Base-by-base conservation (phyloP, 805 yeast species). In the Priceomyces castillae region DNA sequence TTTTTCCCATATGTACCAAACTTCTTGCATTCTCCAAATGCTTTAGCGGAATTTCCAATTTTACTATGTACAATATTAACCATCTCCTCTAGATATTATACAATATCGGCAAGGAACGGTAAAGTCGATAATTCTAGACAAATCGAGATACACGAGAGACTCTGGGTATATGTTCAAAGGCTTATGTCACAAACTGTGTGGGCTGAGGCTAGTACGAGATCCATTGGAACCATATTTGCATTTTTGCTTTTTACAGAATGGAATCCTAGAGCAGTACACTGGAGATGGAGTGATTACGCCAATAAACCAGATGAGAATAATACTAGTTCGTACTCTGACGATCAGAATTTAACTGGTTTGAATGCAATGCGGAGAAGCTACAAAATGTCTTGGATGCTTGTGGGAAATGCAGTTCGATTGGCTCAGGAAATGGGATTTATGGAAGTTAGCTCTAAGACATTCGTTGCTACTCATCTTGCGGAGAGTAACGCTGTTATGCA, bases 231-330 rank as follows among this genome's bases (percentile, higher is more conserved):
- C 0, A 82, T 90, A 4, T 74, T 86, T 47, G 90, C 97, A 0
- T 87, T 90, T 57, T 64, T 90, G 39, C 68, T 90, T 14, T 84
- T 88, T 53, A 86, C 96, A 0, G 97, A 92, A 61, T 90, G 98
- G 98, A 89, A 90, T 53, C 97, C 97, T 3, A 70, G 96, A 42
- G 96, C 96, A 2, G 89, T 90, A 47, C 97, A 90, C 61, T 84
- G 90, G 84, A 68, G 89, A 50, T 80, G 92, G 86, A 66, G 81
- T 0, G 96, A 90, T 63, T 86, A 88, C 64, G 95, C 92, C 1
- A 84, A 84, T 53, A 63, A 67, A 39, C 72, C 78, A 0, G 82
- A 76, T 7, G 81, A 75, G 43, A 46, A 30, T n/a, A 44, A 38
- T 34, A 41, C 41, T 28, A 40, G 41, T 16, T 41, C 40, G 19